Evolutionary conservation across 768 basidiomycete species (phyloP), one percentile per base, ranked within the genome.

Genomic region (Hysterangium stoloniferum): DNA sequence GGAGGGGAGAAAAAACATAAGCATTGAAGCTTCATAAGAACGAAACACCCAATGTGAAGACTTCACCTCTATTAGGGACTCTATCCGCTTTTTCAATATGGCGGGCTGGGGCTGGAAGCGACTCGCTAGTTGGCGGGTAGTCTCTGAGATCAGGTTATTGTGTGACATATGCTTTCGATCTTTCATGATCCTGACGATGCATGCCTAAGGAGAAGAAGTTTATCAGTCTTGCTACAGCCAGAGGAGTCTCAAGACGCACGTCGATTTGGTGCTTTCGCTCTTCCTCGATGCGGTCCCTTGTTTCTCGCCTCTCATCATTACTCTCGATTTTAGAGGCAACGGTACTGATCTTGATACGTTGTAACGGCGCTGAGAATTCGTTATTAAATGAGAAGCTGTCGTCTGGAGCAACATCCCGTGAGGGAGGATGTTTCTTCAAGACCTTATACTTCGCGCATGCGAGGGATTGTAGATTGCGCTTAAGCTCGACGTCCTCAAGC

Each of bases 131-230:
- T 97, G 95, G 19, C 81, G 78, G 38, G 89, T 90, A 29, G 92
- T 91, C 66, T 98, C 94, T 58, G 84, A 86, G 54, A 97, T 73
- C 12, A 99, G 76, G 50, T 93, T 90, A 53, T 81, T 89, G 60
- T 97, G 91, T 5, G 74, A 68, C 81, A 98, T 83, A 48, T 78
- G 77, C 63, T 97, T 97, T 49, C 93, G 73, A 62, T 91, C 84
- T 68, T 98, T 98, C 95, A 99, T 98, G 25, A 97, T 82, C 28
- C 96, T 83, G 22, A 99, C 96, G 55, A 98, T 86, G 61, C 91
- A 97, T 1, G 96, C 96, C 94, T 99, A 55, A 2, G 4, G 42
- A 12, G 13, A 20, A 12, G 52, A 27, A 40, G 27, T 6, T 3
- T 22, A 15, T 19, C 20, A 34, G 36, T 13, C n/a, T 57, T 50